phyloP scores from a whole-genome alignment of 2,329 filamentous ascomycete genomes.

The Aspergillus awamori region DNA sequence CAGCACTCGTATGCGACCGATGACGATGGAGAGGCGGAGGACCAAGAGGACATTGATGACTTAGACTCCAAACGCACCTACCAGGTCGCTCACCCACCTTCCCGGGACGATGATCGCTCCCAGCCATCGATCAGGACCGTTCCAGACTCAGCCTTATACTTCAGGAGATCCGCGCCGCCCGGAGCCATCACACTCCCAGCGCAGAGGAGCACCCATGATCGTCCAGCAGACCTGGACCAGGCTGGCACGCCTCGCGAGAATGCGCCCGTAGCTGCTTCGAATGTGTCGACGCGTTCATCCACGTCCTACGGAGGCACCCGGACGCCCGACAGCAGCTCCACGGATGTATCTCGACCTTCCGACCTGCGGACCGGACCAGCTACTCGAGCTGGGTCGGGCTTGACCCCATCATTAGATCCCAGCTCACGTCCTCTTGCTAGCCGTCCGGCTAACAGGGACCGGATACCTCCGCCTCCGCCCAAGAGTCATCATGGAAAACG shows the following conservation, averaged over 20 bases:
- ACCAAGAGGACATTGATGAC: not conserved
- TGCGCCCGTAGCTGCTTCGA: slow-evolving; percentile 4
- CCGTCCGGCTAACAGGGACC: slow-evolving; percentile 53
- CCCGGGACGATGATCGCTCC: slow-evolving; percentile 11
- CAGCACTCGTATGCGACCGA: slow-evolving; percentile 33
- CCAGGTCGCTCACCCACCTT: slow-evolving; percentile 8
- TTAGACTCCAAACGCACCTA: not conserved
- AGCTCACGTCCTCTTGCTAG: slow-evolving; percentile 41
- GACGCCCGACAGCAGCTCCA: slow-evolving; percentile 50
- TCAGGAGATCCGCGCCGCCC: slow-evolving; percentile 15
- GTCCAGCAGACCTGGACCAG: not conserved
- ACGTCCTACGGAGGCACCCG: slow-evolving; percentile 16
- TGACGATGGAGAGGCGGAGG: slow-evolving; percentile 20
- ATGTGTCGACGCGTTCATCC: slow-evolving; percentile 13
- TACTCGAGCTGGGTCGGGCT: slow-evolving; percentile 60
- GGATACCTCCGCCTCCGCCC: slow-evolving; percentile 69
- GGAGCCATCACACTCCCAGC: not conserved
- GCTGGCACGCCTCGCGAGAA: slow-evolving; percentile 5
- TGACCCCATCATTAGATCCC: slow-evolving; percentile 57
- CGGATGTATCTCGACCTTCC: slow-evolving; percentile 52
- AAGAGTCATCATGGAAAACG: slow-evolving; percentile 78
- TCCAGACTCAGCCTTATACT: slow-evolving; percentile 10
- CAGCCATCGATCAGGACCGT: slow-evolving; percentile 19
- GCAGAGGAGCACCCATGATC: not conserved
- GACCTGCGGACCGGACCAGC: slow-evolving; percentile 51